phyloP scores from a whole-genome alignment of 1,139 yeast species.

The Debaryomycetaceae sp. region DNA sequence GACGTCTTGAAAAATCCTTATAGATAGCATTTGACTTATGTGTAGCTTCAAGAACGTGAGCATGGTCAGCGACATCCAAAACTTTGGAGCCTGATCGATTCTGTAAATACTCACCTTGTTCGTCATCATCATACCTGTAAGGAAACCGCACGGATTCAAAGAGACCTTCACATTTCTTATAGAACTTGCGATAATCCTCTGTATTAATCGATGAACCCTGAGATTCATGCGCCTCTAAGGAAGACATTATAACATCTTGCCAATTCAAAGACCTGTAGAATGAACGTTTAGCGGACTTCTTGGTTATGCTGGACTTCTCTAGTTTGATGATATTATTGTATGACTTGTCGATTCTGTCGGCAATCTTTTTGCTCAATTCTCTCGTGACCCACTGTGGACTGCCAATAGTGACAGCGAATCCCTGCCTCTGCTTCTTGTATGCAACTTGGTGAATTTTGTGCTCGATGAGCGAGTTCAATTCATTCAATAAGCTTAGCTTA shows the following conservation, averaged over 20 bases:
- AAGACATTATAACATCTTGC: conserved; percentile 26
- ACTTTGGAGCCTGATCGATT: conserved; percentile 1
- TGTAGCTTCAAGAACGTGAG: conserved; percentile 7
- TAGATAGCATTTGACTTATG: conserved; percentile 4
- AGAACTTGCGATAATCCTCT: conserved; percentile 10
- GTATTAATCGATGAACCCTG: conserved; percentile 11
- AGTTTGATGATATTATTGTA: conserved; percentile 6
- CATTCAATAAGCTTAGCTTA: conserved; percentile 30
- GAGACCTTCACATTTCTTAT: conserved; percentile 18
- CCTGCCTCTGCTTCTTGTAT: conserved; percentile 6
- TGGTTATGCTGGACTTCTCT: conserved; percentile 2
- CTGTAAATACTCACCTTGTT: conserved; percentile 6
- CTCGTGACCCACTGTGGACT: conserved; percentile 16
- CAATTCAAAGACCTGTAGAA: conserved; percentile 14
- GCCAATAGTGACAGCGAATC: conserved; percentile 15
- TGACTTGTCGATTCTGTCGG: conserved; percentile 16
- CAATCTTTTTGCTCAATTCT: conserved; percentile 18
- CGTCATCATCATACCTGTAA: conserved; percentile 20
- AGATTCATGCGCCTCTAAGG: conserved; percentile 14
- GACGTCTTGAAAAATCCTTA: conserved; percentile 4
- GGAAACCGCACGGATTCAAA: conserved; percentile 18
- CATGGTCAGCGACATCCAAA: conserved; percentile 9
- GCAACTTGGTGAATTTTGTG: conserved; percentile 23
- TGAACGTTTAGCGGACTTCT: conserved; percentile 4
- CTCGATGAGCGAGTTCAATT: conserved; percentile 37